Base-by-base conservation (phyloP, 352 stramenopile species). In the Phytopythium vexans region DNA sequence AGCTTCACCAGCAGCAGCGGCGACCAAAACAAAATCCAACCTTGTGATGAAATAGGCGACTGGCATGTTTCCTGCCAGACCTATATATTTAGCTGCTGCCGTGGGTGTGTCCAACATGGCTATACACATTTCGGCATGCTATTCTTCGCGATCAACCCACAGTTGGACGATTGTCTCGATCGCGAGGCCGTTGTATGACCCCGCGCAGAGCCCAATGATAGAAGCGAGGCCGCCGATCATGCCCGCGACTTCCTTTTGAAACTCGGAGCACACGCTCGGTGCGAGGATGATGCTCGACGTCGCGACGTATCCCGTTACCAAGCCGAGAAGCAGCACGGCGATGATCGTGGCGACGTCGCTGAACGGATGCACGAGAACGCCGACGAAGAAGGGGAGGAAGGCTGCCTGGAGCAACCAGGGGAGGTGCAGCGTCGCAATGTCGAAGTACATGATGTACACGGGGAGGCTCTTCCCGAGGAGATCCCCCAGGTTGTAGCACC, bases 401-500 rank as follows among this genome's bases (percentile, higher is more conserved):
- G 70, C 62, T 7, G 77, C 53, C 50, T 93, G 80, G 21, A 91
- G 56, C 27, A 69, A 53, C 74, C 82, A 88, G 37, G 78, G 74
- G 33, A 76, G 68, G 46, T 93, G 81, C 34, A 93, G 64, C 44
- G 74, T 89, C 32, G 66, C 62, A 33, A 87, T 54, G 40, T 86
- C 75, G 41, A 93, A 79, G 54, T 87, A 83, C 70, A 89, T 85
- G 44, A 68, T 54, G 56, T 86, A 82, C 48, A 89, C 56, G 4
- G 81, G 80, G 33, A 91, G 51, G 54, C 79, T 91, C 64, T 93
- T 93, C n/a, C 82, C 82, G 2, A 93, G 48, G 21, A 91, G 68
- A 50, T 93, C 82, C 34, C 80, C 82, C 9, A 89, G 38, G 49
- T 86, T 93, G 58, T 79, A 93, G 65, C 76, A 83, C 2, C 78